phyloP scores from a whole-genome alignment of 208 protist species.

The Wallacemonas sp. region DNA sequence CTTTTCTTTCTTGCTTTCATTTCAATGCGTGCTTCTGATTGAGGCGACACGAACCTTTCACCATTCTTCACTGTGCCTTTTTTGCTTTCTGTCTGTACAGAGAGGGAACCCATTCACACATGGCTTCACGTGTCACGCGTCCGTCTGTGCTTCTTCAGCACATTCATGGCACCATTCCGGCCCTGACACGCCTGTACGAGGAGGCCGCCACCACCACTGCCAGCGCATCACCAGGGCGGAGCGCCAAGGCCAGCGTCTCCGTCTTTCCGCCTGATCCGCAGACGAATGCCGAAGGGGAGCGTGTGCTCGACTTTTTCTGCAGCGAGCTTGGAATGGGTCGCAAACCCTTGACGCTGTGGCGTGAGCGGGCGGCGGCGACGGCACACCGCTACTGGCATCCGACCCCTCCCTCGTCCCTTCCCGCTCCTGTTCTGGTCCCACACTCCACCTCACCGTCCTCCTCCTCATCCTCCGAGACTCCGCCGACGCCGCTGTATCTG shows the following conservation, averaged over 20 bases:
- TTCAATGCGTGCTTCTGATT: too few relatives aligned
- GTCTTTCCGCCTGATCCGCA: constrained; percentile 33
- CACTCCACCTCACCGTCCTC: not conserved
- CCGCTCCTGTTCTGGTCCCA: too few relatives aligned
- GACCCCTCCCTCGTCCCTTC: too few relatives aligned
- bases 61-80: not conserved
- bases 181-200: constrained; percentile 49
- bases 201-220: not conserved
- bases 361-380: constrained; percentile 21
- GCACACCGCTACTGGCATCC: constrained; percentile 42
- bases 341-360: constrained; percentile 49
- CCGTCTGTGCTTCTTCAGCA: constrained; percentile 63
- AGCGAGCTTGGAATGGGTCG: constrained; percentile 66
- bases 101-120: not conserved
- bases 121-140: not conserved
- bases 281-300: constrained; percentile 41
- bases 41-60: too few relatives aligned
- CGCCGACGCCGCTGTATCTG: too few relatives aligned
- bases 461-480: too few relatives aligned
- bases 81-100: not conserved
- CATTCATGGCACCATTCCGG: constrained; percentile 56
- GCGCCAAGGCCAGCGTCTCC: not conserved
- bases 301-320: constrained; percentile 58
- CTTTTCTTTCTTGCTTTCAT: too few relatives aligned
- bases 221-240: not conserved